Conservation (phyloP, 106 monocot species). For the Iris macrosiphon region DNA sequence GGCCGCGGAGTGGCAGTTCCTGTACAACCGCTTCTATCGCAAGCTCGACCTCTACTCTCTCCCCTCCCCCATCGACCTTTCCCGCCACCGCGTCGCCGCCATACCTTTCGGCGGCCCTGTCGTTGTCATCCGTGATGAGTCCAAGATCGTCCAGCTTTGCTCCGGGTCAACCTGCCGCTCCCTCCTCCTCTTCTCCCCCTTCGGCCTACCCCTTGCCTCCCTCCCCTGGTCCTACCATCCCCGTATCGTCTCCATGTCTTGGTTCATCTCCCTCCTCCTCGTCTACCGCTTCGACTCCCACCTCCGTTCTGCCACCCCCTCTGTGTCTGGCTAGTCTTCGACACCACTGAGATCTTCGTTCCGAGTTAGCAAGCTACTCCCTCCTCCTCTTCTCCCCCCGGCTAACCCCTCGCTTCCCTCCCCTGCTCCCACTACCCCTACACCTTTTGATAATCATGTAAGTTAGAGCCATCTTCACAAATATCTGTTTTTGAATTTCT, state of each 20-base stretch:
- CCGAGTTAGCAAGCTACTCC: too few relatives aligned
- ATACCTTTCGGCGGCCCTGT: constrained; percentile 90
- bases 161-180: constrained; percentile 84
- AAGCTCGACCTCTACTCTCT: constrained; percentile 67
- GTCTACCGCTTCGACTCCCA: constrained; percentile 60
- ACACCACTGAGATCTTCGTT: too few relatives aligned
- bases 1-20: constrained; percentile 97
- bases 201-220: constrained; percentile 67
- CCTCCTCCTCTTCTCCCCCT: constrained; percentile 75
- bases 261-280: constrained; percentile 59
- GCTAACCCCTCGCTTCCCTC: too few relatives aligned
- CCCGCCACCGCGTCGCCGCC: constrained; percentile 78
- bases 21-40: constrained; percentile 89
- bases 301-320: constrained; percentile 22
- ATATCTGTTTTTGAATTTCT: too few relatives aligned
- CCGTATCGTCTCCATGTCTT: constrained; percentile 76
- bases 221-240: constrained; percentile 67
- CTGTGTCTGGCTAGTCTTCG: too few relatives aligned
- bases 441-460: too few relatives aligned
- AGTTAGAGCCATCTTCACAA: too few relatives aligned
- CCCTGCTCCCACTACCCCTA: too few relatives aligned
- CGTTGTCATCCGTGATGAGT: constrained; percentile 93
- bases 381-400: too few relatives aligned
- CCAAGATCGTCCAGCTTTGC: constrained; percentile 89
- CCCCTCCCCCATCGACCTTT: constrained; percentile 60